phyloP scores from a whole-genome alignment of 306 rosid species.

The Ochetophila trinervis region DNA sequence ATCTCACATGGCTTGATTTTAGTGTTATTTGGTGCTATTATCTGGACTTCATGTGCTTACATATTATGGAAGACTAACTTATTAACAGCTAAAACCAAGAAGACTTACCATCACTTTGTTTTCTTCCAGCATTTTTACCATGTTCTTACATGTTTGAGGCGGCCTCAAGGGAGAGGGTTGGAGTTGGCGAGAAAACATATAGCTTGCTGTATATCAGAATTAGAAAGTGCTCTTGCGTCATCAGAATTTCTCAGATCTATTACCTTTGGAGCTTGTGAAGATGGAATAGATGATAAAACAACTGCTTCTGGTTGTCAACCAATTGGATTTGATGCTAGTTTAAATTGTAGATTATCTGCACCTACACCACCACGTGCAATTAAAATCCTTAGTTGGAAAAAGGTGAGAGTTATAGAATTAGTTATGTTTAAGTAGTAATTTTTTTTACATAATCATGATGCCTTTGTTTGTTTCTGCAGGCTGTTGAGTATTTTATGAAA shows the following conservation, averaged over 20 bases:
- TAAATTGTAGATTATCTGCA: constrained; percentile 83
- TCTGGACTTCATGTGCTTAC: neutral
- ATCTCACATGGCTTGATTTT: neutral
- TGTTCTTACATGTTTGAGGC: constrained; percentile 75
- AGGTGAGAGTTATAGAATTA: constrained; percentile 41
- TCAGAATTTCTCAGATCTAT: constrained; percentile 66
- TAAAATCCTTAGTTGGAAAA: constrained; percentile 69
- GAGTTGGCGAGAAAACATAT: constrained; percentile 96
- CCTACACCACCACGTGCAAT: constrained; percentile 95
- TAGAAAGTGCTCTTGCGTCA: constrained; percentile 51
- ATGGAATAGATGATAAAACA: constrained; percentile 41
- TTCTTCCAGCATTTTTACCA: constrained; percentile 87
- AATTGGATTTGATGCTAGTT: constrained; percentile 88
- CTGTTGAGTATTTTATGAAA: constrained; percentile 77
- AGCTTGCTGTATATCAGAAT: constrained; percentile 71
- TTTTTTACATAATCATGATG: constrained; percentile 19
- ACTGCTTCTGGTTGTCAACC: constrained; percentile 95
- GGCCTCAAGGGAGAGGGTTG: constrained; percentile 96
- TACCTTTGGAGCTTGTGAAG: constrained; percentile 38
- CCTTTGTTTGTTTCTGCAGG: constrained; percentile 47
- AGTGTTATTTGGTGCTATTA: neutral
- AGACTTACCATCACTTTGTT: constrained; percentile 23
- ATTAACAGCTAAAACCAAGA: constrained; percentile 10
- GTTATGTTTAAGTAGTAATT: constrained; percentile 8
- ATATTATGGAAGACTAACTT: neutral